Conservation (phyloP, 1,284 basidiomycete genomes). For the Hemileia vastatrix region DNA sequence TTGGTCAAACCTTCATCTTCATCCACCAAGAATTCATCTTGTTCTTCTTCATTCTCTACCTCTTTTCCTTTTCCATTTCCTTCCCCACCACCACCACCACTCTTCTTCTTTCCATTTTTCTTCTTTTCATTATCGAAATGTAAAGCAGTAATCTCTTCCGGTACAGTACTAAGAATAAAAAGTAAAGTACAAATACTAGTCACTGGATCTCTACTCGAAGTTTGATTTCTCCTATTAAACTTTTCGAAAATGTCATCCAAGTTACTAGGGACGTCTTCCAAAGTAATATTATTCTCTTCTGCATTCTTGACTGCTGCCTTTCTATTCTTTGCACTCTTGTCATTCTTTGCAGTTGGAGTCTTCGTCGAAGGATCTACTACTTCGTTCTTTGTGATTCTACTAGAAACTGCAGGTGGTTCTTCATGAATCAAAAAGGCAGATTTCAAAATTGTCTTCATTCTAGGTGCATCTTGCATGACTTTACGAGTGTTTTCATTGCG, state of each 20-base stretch:
- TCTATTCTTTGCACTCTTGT: conserved; percentile 19
- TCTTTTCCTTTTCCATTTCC: too few relatives aligned
- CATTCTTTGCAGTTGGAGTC: conserved; percentile 4
- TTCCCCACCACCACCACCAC: neutral
- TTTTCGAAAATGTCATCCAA: conserved; percentile 35
- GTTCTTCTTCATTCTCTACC: neutral
- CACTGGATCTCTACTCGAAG: conserved; percentile 27
- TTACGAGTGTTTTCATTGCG: conserved; percentile 53
- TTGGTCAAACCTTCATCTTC: neutral
- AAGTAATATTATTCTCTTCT: neutral
- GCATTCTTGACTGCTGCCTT: neutral
- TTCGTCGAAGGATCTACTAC: too few relatives aligned
- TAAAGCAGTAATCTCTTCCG: too few relatives aligned
- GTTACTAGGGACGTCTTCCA: neutral
- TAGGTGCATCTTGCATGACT: too few relatives aligned
- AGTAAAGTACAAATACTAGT: too few relatives aligned
- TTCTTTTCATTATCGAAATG: conserved; percentile 29
- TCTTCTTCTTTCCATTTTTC: neutral
- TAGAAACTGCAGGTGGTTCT: conserved; percentile 3
- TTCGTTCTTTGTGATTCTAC: too few relatives aligned
- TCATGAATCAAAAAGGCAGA: conserved; percentile 38
- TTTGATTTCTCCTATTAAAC: neutral
- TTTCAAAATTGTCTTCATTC: conserved; percentile 43
- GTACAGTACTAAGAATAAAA: too few relatives aligned
- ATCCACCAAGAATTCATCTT: neutral